Evolutionary conservation across 2,329 filamentous ascomycete genomes (phyloP).

Genomic region (Calonectria ilicicola): DNA sequence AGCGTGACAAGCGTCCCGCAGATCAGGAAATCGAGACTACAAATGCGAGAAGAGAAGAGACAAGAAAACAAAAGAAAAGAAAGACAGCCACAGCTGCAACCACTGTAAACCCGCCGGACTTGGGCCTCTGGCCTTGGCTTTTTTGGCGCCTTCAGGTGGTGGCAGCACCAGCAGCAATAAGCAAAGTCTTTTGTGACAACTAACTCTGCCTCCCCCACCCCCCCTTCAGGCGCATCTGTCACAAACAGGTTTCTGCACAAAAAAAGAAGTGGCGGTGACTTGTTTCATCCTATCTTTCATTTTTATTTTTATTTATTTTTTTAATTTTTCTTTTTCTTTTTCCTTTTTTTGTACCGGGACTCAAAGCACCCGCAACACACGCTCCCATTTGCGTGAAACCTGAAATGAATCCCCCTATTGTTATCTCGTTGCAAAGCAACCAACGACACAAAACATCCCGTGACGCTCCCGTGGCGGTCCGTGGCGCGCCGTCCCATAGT

Average conservation of each 20-base stretch:
- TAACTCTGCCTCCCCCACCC: not conserved
- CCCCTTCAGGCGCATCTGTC: not conserved
- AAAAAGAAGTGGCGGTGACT: not conserved
- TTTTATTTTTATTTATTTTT: not conserved
- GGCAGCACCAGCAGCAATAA: not conserved
- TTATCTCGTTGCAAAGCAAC: not conserved
- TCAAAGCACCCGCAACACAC: not conserved
- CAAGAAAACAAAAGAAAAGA: not conserved
- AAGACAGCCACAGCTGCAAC: conserved; percentile 5
- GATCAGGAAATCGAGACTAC: not conserved
- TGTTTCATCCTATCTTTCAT: not conserved
- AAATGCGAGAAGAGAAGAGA: not conserved
- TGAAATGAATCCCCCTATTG: not conserved
- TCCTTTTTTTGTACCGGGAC: not conserved
- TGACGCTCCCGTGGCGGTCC: conserved; percentile 39
- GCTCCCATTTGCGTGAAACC: not conserved
- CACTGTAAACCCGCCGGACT: conserved; percentile 9
- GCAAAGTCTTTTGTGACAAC: not conserved
- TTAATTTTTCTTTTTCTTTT: not conserved
- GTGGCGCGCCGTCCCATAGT: conserved; percentile 30
- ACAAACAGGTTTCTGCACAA: not conserved
- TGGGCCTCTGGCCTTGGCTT: not conserved
- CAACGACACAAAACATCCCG: not conserved
- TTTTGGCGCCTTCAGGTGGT: not conserved
- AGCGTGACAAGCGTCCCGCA: not conserved